phyloP scores from a whole-genome alignment of 2,329 filamentous ascomycete genomes.

The Aureobasidium melanogenum region DNA sequence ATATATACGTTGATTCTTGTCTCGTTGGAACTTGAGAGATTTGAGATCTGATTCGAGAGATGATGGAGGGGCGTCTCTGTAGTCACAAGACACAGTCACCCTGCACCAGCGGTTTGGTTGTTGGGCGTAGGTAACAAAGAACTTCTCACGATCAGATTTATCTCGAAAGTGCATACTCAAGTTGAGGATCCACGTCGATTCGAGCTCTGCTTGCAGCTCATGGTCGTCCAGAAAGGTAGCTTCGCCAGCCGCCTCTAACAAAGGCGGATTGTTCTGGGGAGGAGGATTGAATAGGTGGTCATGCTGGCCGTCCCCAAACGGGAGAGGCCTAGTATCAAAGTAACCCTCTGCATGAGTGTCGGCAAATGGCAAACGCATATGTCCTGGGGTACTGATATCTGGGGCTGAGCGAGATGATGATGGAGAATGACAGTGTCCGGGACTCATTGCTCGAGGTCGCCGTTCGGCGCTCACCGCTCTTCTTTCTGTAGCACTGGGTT shows the following conservation, averaged over 20 bases:
- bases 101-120: constrained; percentile 70
- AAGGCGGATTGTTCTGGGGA: background rate
- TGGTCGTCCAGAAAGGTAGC: constrained; percentile 42
- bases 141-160: constrained; percentile 86
- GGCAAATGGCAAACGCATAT: background rate
- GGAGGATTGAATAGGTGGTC: background rate
- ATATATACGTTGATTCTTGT: constrained; percentile 90
- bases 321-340: background rate
- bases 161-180: constrained; percentile 98
- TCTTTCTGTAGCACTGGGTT: constrained; percentile 56
- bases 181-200: constrained; percentile 89
- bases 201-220: constrained; percentile 70
- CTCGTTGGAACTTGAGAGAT: constrained; percentile 70
- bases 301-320: background rate
- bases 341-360: background rate
- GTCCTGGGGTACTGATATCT: constrained; percentile 18
- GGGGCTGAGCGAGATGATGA: constrained; percentile 32
- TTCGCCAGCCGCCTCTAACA: constrained; percentile 14
- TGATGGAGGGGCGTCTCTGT: constrained; percentile 66
- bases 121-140: constrained; percentile 92
- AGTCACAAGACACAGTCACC: constrained; percentile 90
- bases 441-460: constrained; percentile 29
- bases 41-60: constrained; percentile 81
- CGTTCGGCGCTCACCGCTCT: constrained; percentile 60
- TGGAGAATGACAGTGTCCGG: constrained; percentile 36